These are phyloP conservation scores for Saprolegnia parasitica DNA, from an alignment of 352 stramenopile genomes.

Conservation along the genomic window DNA sequence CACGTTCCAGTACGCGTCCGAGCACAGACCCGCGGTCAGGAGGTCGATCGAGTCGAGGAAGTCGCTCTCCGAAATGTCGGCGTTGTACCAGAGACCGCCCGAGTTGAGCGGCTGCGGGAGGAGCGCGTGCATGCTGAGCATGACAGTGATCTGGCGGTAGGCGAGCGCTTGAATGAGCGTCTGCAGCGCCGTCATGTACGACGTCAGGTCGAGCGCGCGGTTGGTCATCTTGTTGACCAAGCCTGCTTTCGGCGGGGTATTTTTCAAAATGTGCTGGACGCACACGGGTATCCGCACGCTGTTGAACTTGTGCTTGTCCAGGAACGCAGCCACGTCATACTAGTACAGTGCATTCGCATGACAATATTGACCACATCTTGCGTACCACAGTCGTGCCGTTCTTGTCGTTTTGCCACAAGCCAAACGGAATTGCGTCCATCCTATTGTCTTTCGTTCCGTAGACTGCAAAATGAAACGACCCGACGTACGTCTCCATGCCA, in stretches of 20 bases:
- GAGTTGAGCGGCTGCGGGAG: slow-evolving; percentile 43
- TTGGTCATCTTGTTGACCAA: slow-evolving; percentile 70
- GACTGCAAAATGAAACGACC: neutral
- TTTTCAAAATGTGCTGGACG: slow-evolving; percentile 61
- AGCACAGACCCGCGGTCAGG: slow-evolving; percentile 57
- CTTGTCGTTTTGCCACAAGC: slow-evolving; percentile 31
- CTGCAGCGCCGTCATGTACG: slow-evolving; percentile 67
- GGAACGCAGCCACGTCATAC: slow-evolving; percentile 70
- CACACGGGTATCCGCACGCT: slow-evolving; percentile 62
- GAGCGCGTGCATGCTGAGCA: slow-evolving; percentile 71
- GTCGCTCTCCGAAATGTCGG: slow-evolving; percentile 41
- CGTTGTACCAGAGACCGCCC: slow-evolving; percentile 63
- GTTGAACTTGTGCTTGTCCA: slow-evolving; percentile 82
- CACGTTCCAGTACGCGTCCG: slow-evolving; percentile 70
- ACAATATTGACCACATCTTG: neutral
- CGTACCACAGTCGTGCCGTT: slow-evolving; percentile 31
- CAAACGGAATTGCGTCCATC: slow-evolving; percentile 29
- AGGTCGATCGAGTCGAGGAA: slow-evolving; percentile 56
- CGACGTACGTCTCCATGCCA: slow-evolving; percentile 32
- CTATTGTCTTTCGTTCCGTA: neutral
- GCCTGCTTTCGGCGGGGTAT: slow-evolving; percentile 49
- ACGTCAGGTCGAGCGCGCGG: slow-evolving; percentile 61
- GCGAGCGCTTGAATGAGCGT: slow-evolving; percentile 61
- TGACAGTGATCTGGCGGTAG: slow-evolving; percentile 65
- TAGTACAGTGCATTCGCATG: slow-evolving; percentile 2